Evolutionary conservation across 768 basidiomycete species (phyloP), one percentile per base, ranked within the genome.

Genomic region (Rhodotorula toruloides): DNA sequence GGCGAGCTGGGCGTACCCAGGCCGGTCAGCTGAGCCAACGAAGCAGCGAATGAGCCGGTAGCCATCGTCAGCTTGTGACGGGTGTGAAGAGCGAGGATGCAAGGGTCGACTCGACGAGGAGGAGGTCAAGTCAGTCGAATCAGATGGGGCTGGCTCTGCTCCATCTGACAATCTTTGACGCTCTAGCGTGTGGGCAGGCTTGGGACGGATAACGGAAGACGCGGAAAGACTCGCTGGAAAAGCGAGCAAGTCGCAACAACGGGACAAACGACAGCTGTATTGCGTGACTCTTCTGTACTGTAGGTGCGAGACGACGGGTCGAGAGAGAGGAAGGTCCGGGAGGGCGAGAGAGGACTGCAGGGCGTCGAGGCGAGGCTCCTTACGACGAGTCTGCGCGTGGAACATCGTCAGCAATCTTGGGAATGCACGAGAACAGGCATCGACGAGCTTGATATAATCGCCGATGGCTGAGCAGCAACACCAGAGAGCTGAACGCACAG

Each of bases 1-100:
- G 22, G 16, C 11, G 25, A 29, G n/a, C 4, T 1, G 42, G 27
- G n/a, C 56, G 34, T 32, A 61, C 65, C 66, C 47, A 68, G 66
- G 14, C 66, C 66, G 25, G 61, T 62, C 29, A 68, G 57, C 36
- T 59, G 65, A 11, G 58, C 65, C 6, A 66, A 46, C 43, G 49
- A 52, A 4, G 65, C 27, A 0, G 53, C 58, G 22, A 55, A 43
- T 14, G 53, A 36, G 14, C n/a, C 22, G 7, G 53, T 3, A 8
- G 37, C 53, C 53, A 54, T 54, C 10, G 11, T 14, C 12, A 4
- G 9, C 12, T 31, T 3, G 22, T 9, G 32, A 21, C 8, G 22
- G 2, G n/a, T 2, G 34, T 25, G 13, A n/a, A 53, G 11, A 11
- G 10, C 25, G 36, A 53, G 22, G 10, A n/a, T 8, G 16, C 9